Evolutionary conservation across 768 basidiomycete species (phyloP).

Genomic region (Rhodosporidiobolus sp.): DNA sequence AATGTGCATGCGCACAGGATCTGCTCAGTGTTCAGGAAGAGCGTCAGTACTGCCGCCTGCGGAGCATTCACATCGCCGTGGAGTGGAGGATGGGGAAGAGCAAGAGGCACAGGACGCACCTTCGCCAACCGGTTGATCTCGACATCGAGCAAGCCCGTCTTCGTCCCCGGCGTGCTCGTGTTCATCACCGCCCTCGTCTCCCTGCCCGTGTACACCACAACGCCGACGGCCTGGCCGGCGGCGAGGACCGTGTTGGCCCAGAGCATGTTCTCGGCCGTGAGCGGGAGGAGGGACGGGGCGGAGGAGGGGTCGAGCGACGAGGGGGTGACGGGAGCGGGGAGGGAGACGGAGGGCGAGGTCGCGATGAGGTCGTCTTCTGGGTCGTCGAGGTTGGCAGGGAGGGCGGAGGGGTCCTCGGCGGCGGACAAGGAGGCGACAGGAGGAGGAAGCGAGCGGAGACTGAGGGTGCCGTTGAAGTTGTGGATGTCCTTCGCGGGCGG

Average conservation of each 20-base stretch:
- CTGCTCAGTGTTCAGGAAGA: conserved; percentile 50
- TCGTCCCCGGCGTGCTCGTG: conserved; percentile 92
- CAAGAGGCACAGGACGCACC: conserved; percentile 52
- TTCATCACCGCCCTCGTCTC: conserved; percentile 99
- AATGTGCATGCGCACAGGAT: conserved; percentile 94
- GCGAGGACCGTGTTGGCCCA: conserved; percentile 98
- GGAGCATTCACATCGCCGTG: too few relatives aligned
- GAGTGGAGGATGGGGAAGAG: not conserved
- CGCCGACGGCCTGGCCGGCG: conserved; percentile 85
- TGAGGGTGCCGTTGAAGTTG: conserved; percentile 88
- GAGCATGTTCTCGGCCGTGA: conserved; percentile 92
- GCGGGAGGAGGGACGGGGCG: conserved; percentile 59
- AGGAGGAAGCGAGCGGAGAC: conserved; percentile 48
- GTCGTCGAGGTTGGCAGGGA: conserved; percentile 51
- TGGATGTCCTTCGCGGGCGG: conserved; percentile 96
- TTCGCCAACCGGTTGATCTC: conserved; percentile 96
- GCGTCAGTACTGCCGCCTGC: conserved; percentile 3
- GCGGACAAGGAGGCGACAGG: conserved; percentile 17
- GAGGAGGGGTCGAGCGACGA: not conserved
- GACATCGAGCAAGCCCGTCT: conserved; percentile 82
- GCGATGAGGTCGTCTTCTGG: conserved; percentile 46
- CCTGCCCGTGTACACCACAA: conserved; percentile 88
- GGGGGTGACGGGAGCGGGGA: not conserved
- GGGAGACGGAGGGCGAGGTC: conserved; percentile 29
- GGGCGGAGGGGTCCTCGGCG: conserved; percentile 16